These are phyloP conservation scores for Zostera marina DNA, from an alignment of 116 monocot genomes.

Conservation along the genomic window DNA sequence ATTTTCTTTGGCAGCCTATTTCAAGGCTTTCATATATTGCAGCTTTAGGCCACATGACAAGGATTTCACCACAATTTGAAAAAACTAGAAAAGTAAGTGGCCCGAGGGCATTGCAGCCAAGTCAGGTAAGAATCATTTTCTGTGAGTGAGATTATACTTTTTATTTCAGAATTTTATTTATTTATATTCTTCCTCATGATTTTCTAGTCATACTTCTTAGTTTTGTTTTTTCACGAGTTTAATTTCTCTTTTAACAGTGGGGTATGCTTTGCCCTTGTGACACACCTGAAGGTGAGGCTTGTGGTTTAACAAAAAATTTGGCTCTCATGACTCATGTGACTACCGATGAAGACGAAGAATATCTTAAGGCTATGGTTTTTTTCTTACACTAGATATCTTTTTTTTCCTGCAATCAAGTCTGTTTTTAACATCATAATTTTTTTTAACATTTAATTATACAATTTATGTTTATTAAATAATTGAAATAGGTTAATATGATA, in stretches of 20 bases:
- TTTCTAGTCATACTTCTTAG: background rate
- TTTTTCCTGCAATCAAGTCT: background rate
- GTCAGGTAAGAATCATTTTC: constrained; percentile 38
- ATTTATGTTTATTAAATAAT: too few species aligned
- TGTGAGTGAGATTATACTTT: background rate
- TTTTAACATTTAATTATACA: background rate
- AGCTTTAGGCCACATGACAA: constrained; percentile 85
- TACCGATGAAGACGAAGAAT: constrained; percentile 85
- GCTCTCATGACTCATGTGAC: constrained; percentile 95
- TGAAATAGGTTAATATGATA: too few species aligned
- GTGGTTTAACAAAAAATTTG: constrained; percentile 95
- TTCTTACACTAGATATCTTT: constrained; percentile 2
- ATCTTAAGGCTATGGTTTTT: constrained; percentile 59
- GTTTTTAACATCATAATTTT: background rate
- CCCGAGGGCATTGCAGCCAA: constrained; percentile 94
- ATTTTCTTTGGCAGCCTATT: constrained; percentile 37
- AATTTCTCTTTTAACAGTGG: constrained; percentile 43
- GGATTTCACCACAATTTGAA: constrained; percentile 88
- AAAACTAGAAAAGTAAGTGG: constrained; percentile 99
- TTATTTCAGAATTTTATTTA: background rate
- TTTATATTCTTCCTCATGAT: background rate
- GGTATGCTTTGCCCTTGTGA: constrained; percentile 99
- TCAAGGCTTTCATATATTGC: constrained; percentile 74
- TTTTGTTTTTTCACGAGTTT: background rate
- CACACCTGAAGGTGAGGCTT: constrained; percentile 95